phyloP scores from a whole-genome alignment of 192 early-diverging fungal species.

The Entomortierella beljakovae region DNA sequence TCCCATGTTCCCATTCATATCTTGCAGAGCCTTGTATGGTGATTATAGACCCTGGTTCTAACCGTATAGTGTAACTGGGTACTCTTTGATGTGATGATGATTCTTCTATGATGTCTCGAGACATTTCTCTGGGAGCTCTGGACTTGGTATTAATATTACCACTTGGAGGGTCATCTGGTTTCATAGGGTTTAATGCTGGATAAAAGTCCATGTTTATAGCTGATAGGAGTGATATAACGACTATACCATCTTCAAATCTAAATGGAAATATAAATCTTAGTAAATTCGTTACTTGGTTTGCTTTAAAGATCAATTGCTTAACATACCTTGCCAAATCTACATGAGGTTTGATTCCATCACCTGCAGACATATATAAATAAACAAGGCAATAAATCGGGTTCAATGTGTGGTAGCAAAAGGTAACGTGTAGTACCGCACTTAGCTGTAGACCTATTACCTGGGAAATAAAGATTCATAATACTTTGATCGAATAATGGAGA shows the following conservation, averaged over 20 bases:
- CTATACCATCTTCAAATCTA: slow-evolving; percentile 65
- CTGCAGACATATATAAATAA: slow-evolving; percentile 13
- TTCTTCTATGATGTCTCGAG: neutral
- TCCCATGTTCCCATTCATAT: slow-evolving; percentile 65
- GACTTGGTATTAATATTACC: neutral
- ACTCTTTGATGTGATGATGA: neutral
- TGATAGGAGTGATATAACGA: slow-evolving; percentile 59
- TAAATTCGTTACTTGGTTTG: neutral
- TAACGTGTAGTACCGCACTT: neutral
- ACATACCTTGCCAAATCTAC: slow-evolving; percentile 60
- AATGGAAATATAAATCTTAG: neutral
- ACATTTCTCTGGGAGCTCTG: neutral
- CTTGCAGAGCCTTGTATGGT: slow-evolving; percentile 54
- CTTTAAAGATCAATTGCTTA: neutral
- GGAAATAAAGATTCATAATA: slow-evolving; percentile 61
- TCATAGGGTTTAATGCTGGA: slow-evolving; percentile 39
- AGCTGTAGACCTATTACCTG: slow-evolving; percentile 10
- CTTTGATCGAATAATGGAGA: slow-evolving; percentile 64
- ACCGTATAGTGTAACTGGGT: slow-evolving; percentile 40
- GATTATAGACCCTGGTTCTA: slow-evolving; percentile 58
- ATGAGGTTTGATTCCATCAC: slow-evolving; percentile 61
- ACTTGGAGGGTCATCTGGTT: slow-evolving; percentile 22
- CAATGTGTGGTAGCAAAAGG: neutral
- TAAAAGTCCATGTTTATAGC: slow-evolving; percentile 64
- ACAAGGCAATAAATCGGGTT: too few species aligned